Conservation (phyloP, 129 eudicot genomes). For the Apium graveolens region DNA sequence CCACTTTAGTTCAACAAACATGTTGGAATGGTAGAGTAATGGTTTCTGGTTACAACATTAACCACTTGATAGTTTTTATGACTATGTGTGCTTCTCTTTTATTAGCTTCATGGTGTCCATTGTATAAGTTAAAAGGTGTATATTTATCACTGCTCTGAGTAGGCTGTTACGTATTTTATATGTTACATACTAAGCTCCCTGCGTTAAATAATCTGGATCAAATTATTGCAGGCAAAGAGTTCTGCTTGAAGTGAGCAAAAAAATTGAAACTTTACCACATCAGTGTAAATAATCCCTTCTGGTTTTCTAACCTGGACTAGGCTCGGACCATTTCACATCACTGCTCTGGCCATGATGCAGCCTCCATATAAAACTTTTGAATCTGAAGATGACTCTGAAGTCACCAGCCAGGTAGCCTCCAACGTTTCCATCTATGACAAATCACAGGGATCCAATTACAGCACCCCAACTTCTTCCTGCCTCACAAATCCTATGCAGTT, state of each 20-base stretch:
- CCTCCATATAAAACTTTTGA: conserved; percentile 32
- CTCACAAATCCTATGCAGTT: conserved; percentile 15
- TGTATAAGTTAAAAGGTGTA: background rate
- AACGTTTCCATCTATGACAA: conserved; percentile 28
- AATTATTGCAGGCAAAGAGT: background rate
- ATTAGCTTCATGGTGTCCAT: background rate
- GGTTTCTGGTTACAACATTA: background rate
- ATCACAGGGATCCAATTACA: conserved; percentile 25
- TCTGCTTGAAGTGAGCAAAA: background rate
- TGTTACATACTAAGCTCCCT: background rate
- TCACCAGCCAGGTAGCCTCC: conserved; percentile 45
- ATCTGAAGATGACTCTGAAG: conserved; percentile 56
- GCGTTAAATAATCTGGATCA: background rate
- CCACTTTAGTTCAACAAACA: background rate
- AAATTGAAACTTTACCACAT: background rate
- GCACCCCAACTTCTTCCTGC: conserved; percentile 23
- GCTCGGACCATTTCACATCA: background rate
- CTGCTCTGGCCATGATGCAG: conserved; percentile 32
- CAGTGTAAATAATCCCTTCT: background rate
- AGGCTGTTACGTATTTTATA: background rate
- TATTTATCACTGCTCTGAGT: background rate
- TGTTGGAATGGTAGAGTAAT: background rate
- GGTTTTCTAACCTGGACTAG: background rate
- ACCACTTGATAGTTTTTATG: background rate
- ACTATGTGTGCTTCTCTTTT: background rate